phyloP scores from a whole-genome alignment of 192 early-diverging fungal genomes.

The Linnemannia elongata region DNA sequence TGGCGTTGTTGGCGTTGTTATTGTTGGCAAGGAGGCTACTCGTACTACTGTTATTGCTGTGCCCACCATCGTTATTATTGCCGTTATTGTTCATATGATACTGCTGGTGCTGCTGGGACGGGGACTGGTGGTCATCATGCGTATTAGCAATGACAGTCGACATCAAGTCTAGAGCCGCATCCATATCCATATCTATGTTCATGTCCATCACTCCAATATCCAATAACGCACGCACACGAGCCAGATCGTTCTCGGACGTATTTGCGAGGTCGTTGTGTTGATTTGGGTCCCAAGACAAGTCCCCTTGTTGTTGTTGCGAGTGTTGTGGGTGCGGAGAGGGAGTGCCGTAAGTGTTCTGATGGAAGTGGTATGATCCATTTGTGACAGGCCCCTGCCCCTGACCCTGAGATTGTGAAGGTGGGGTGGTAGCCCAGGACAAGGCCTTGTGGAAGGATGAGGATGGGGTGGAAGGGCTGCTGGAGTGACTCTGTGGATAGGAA shows the following conservation, averaged over 20 bases:
- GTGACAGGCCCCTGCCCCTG: not conserved
- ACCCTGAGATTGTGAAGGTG: not conserved
- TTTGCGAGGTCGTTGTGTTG: not conserved
- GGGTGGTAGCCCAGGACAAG: not conserved
- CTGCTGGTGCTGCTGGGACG: not conserved
- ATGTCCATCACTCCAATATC: constrained; percentile 3
- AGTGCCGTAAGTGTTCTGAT: not conserved
- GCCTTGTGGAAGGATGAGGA: not conserved
- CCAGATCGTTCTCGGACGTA: not conserved
- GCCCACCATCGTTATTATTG: not conserved
- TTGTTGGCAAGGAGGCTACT: not conserved
- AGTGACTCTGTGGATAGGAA: not conserved
- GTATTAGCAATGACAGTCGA: not conserved
- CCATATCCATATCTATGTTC: constrained; percentile 7
- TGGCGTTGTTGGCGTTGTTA: not conserved
- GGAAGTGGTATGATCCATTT: not conserved
- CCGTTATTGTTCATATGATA: not conserved
- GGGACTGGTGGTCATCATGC: not conserved
- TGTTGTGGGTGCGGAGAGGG: not conserved
- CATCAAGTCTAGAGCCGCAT: not conserved
- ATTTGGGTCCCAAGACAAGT: not conserved
- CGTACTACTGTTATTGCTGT: not conserved
- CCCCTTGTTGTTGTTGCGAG: not conserved
- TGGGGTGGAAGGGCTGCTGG: not conserved
- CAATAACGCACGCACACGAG: not conserved